These are phyloP conservation scores for Vigna unguiculata DNA, from an alignment of 306 rosid genomes.

Conservation along the genomic window DNA sequence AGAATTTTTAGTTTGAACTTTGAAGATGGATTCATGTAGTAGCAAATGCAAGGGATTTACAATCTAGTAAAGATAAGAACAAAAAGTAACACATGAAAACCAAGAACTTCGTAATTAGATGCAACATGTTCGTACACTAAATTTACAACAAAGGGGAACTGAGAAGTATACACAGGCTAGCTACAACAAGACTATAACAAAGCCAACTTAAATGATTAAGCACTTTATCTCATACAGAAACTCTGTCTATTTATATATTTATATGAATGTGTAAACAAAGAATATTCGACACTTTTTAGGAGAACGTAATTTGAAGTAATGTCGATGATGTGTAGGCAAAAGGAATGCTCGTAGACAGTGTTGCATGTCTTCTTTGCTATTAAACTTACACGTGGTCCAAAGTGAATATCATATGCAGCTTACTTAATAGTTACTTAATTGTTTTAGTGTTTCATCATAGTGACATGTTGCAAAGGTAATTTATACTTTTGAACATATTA, in stretches of 20 bases:
- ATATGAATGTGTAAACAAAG: neutral
- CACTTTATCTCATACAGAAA: neutral
- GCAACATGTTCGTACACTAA: slow-evolving; percentile 22
- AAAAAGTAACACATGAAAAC: neutral
- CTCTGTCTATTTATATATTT: neutral
- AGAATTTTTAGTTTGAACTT: neutral
- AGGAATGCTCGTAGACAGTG: slow-evolving; percentile 23
- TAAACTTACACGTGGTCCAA: slow-evolving; percentile 29
- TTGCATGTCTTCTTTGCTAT: slow-evolving; percentile 28
- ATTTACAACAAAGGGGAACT: slow-evolving; percentile 12
- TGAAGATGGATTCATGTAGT: slow-evolving; percentile 4
- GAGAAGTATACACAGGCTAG: slow-evolving; percentile 12
- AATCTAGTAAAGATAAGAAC: neutral
- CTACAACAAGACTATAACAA: neutral
- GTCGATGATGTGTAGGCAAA: slow-evolving; percentile 22
- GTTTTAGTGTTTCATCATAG: too few species aligned
- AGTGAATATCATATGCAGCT: neutral
- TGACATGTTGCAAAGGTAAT: neutral
- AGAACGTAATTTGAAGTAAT: neutral
- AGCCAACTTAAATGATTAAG: neutral
- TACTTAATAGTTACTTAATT: too few species aligned
- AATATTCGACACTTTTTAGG: neutral
- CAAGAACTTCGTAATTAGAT: neutral
- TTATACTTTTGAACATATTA: too few species aligned
- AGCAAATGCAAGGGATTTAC: neutral